These are phyloP conservation scores for Alternaria longipes DNA, from an alignment of 2,329 filamentous ascomycete species.

Conservation along the genomic window DNA sequence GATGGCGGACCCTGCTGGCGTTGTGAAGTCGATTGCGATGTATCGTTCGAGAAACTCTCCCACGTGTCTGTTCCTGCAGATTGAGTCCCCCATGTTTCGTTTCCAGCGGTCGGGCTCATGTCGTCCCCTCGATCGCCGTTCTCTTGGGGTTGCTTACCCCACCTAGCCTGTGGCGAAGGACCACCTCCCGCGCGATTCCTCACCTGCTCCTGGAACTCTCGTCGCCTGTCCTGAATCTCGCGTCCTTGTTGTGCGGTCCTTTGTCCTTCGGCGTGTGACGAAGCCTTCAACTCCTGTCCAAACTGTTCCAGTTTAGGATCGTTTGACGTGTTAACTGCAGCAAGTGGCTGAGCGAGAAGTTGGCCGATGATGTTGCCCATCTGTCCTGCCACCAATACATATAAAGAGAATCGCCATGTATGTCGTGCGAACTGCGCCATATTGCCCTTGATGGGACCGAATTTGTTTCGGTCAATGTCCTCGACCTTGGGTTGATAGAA, in stretches of 20 bases:
- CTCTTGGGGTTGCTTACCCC: conserved; percentile 27
- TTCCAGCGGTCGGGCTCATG: conserved; percentile 55
- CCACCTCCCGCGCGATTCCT: conserved; percentile 35
- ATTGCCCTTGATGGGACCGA: conserved; percentile 46
- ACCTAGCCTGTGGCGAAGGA: conserved; percentile 51
- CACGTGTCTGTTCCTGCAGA: conserved; percentile 18
- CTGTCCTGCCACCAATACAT: conserved; percentile 36
- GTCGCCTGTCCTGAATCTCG: conserved; percentile 31
- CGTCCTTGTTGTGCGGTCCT: conserved; percentile 22
- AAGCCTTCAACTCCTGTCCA: conserved; percentile 45
- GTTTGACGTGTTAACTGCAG: conserved; percentile 44
- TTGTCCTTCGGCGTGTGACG: conserved; percentile 23
- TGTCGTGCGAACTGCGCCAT: conserved; percentile 42
- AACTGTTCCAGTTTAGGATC: conserved; percentile 56
- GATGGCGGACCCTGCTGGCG: conserved; percentile 17
- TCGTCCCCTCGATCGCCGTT: conserved; percentile 50
- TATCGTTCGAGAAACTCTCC: conserved; percentile 27
- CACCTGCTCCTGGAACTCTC: conserved; percentile 33
- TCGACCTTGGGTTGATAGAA: conserved; percentile 53
- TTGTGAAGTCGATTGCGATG: conserved; percentile 17
- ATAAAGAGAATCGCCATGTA: conserved; percentile 39
- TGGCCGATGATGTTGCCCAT: conserved; percentile 48
- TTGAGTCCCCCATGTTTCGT: conserved; percentile 42
- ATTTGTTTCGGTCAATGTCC: conserved; percentile 52
- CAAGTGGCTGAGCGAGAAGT: conserved; percentile 44